phyloP scores from a whole-genome alignment of 2,329 filamentous ascomycete genomes.

The Fusarium poae region DNA sequence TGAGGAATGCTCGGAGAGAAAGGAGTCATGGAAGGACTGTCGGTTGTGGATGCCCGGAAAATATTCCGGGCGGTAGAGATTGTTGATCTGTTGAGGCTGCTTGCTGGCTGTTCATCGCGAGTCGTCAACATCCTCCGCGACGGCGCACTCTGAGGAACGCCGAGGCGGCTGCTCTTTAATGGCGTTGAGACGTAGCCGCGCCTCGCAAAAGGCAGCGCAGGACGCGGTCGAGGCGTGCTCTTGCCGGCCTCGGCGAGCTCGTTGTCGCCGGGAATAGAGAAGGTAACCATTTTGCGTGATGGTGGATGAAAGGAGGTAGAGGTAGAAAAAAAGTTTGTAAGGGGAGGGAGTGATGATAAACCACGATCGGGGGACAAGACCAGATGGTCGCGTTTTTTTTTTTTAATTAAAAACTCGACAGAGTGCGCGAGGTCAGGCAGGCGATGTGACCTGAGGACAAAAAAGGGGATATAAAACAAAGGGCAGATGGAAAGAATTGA shows the following conservation, averaged over 20 bases:
- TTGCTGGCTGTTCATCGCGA: constrained; percentile 55
- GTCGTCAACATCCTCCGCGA: constrained; percentile 54
- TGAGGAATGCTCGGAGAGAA: constrained; percentile 63
- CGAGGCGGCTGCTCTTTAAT: constrained; percentile 53
- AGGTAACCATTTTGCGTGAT: constrained; percentile 54
- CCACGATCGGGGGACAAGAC: constrained; percentile 29
- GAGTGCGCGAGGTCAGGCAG: constrained; percentile 9
- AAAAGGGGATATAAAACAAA: constrained; percentile 27
- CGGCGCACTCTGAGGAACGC: constrained; percentile 56
- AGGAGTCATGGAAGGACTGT: constrained; percentile 50
- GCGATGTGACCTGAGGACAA: constrained; percentile 24
- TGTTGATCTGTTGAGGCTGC: constrained; percentile 54
- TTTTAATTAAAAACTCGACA: constrained; percentile 16
- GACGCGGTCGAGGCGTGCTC: constrained; percentile 57
- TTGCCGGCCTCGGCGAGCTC: constrained; percentile 50
- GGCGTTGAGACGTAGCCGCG: constrained; percentile 58
- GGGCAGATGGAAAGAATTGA: constrained; percentile 21
- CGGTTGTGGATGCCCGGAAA: constrained; percentile 57
- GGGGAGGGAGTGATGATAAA: constrained; percentile 27
- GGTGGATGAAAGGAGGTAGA: constrained; percentile 12
- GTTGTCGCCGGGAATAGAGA: constrained; percentile 55
- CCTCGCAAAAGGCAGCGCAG: constrained; percentile 60
- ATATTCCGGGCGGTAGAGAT: constrained; percentile 58
- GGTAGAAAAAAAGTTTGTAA: constrained; percentile 15
- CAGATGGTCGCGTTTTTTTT: constrained; percentile 38